phyloP scores from a whole-genome alignment of 2,329 filamentous ascomycete species.

The Fusarium torreyae region DNA sequence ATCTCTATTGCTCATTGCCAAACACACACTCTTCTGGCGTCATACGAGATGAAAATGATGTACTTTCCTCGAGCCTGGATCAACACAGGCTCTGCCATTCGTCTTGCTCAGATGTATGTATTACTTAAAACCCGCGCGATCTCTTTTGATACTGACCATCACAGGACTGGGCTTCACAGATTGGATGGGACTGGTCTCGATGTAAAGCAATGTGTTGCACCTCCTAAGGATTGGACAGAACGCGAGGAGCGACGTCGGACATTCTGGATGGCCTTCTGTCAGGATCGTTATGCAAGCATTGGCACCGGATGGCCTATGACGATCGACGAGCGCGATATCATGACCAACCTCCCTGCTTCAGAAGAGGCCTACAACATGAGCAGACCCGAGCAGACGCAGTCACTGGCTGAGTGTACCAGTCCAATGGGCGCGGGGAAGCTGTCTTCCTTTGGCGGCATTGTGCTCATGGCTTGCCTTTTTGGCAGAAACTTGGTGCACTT shows the following conservation, averaged over 20 bases:
- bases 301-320: conserved; percentile 98
- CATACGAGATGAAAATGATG: conserved; percentile 98
- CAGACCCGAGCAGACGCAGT: conserved; percentile 78
- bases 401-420: conserved; percentile 78
- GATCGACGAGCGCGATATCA: conserved; percentile 91
- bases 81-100: conserved; percentile 85
- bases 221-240: conserved; percentile 94
- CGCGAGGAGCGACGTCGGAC: conserved; percentile 90
- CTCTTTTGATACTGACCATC: conserved; percentile 49
- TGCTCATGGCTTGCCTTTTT: conserved; percentile 90
- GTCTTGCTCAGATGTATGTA: conserved; percentile 84
- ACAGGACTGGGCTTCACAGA: conserved; percentile 91
- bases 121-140: neutral
- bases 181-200: conserved; percentile 87
- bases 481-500: conserved; percentile 92
- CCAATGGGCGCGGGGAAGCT: conserved; percentile 81
- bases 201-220: conserved; percentile 91
- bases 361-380: conserved; percentile 90
- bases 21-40: conserved; percentile 82
- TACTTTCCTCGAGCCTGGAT: conserved; percentile 97
- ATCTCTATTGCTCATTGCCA: conserved; percentile 90
- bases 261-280: conserved; percentile 94
- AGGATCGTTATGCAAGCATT: conserved; percentile 94
- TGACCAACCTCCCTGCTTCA: conserved; percentile 85
- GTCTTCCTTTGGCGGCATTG: conserved; percentile 83